Evolutionary conservation across 1,284 basidiomycete genomes (phyloP), one percentile per base, ranked within the genome.

Genomic region (Porogramme epimiltina): DNA sequence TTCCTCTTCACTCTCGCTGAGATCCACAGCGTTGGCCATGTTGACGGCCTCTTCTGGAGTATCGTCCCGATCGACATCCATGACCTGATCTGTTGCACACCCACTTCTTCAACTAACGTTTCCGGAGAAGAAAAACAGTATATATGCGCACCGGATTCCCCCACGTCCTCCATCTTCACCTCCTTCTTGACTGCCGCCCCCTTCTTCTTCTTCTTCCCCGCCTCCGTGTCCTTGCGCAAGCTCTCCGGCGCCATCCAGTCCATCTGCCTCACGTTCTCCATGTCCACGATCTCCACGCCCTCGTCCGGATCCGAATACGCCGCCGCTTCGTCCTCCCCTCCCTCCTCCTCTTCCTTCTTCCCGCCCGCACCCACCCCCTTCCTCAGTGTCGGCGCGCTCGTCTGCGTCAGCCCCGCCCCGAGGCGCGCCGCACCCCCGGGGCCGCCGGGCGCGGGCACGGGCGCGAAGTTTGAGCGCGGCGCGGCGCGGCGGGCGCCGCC

Each of bases 171-270:
- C 20, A 52, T 52, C 43, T 54, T 47, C n/a, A 51, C 77, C 22
- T 72, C 75, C 64, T 80, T 80, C 33, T 74, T 66, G 45, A 79
- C 80, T 43, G 56, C 61, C 3, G 46, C 52, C 46, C 71, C 78
- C 54, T 71, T 73, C 19, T n/a, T 25, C 58, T 68, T 72, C 58
- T 74, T 80, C 55, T 73, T 74, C 46, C 61, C 61, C 28, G 67
- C 64, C n/a, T 71, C 72, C 37, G 71, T 74, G 60, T 85, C 84
- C 60, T 80, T 85, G 46, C 76, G 78, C 51, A 95, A 66, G 52
- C 81, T 85, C 60, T 94, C 92, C 0, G 93, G 93, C 2, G 93
- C 93, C 78, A 91, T 91, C 79, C 89, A 94, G 66, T 93, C 91
- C 78, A 96, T 84, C 51, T 81, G 74, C 40, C 81, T 75, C 13